Conservation (phyloP, 2,329 filamentous ascomycete genomes). For the Aspergillus pseudoviridinutans region DNA sequence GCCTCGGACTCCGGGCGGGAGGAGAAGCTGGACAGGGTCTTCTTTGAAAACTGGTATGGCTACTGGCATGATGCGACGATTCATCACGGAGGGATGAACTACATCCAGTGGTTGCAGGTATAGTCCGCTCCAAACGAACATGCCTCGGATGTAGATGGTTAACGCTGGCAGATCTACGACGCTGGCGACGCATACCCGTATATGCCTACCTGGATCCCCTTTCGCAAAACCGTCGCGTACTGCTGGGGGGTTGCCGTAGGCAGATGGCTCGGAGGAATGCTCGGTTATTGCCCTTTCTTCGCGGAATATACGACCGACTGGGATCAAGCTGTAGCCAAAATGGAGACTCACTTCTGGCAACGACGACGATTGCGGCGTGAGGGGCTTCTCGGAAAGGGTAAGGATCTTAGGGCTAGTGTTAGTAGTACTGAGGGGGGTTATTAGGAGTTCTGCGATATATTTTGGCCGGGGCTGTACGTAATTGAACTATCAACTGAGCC, state of each 20-base stretch:
- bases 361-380: no score
- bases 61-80: constrained; percentile 14
- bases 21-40: constrained; percentile 12
- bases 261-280: constrained; percentile 9
- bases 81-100: constrained; percentile 11
- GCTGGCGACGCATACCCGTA: constrained; percentile 9
- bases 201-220: constrained; percentile 9
- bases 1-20: constrained; percentile 12
- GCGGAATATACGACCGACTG: constrained; percentile 11
- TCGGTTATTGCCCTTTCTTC: constrained; percentile 12
- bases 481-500: no score
- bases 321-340: constrained; percentile 9
- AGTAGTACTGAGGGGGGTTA: no score
- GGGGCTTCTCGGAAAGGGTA: no score
- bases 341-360: neutral
- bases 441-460: no score
- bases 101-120: constrained; percentile 9
- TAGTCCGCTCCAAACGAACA: neutral
- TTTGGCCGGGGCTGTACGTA: no score
- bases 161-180: constrained; percentile 6
- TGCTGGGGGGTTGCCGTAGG: constrained; percentile 10
- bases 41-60: constrained; percentile 17
- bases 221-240: constrained; percentile 7
- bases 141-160: neutral
- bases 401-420: no score